Evolutionary conservation across 2,329 filamentous ascomycete genomes (phyloP).

Genomic region (Dryadomyces quercivorus): DNA sequence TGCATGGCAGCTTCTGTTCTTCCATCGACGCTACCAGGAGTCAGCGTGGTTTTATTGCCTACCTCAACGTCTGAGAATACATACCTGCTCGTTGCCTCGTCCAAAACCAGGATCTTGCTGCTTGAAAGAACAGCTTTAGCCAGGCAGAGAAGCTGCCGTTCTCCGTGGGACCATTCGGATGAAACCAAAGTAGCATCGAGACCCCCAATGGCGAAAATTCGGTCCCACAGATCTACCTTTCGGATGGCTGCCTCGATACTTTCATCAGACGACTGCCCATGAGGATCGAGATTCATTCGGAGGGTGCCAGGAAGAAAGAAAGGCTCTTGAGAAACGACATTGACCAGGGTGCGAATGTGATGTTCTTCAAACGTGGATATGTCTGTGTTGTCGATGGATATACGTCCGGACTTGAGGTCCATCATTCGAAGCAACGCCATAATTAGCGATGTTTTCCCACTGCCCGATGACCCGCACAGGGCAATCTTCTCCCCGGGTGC

Average conservation of each 20-base stretch:
- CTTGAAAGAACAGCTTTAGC: not conserved
- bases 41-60: not conserved
- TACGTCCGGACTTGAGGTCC: constrained; percentile 13
- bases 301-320: constrained; percentile 3
- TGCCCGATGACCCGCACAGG: constrained; percentile 12
- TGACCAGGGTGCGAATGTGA: constrained; percentile 23
- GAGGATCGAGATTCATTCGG: constrained; percentile 1
- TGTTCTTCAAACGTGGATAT: not conserved
- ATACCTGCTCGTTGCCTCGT: not conserved
- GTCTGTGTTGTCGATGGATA: constrained; percentile 24
- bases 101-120: not conserved
- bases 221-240: constrained; percentile 12
- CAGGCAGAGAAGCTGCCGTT: not conserved
- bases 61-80: not conserved
- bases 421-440: not conserved
- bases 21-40: not conserved
- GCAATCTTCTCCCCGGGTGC: not conserved
- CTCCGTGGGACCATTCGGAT: not conserved
- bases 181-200: not conserved
- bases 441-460: constrained; percentile 18
- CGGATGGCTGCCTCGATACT: constrained; percentile 1
- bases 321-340: constrained; percentile 3
- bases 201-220: not conserved
- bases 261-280: constrained; percentile 11
- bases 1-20: not conserved